Evolutionary conservation across 2,329 filamentous ascomycete genomes (phyloP).

Genomic region (Tolypocladium capitatum): DNA sequence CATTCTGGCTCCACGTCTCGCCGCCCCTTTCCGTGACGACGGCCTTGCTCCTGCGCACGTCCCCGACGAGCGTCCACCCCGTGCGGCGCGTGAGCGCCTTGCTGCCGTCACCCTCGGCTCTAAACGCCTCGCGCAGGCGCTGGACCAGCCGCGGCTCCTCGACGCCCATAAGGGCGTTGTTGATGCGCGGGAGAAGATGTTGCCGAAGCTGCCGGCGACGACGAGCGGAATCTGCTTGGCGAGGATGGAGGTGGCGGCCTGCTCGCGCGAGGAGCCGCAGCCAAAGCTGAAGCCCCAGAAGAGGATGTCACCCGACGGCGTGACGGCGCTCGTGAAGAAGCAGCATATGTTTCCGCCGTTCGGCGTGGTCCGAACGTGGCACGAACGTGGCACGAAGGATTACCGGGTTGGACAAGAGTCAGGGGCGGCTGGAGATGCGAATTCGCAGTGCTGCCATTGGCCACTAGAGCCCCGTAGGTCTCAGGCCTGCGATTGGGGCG

Average conservation of each 20-base stretch:
- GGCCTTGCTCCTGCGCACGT: conserved; percentile 59
- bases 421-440: no score
- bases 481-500: no score
- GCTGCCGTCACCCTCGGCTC: conserved; percentile 18
- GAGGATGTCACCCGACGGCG: conserved; percentile 62
- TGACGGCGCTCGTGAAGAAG: no score
- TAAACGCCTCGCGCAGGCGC: conserved; percentile 50
- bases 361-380: background rate
- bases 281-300: conserved; percentile 86
- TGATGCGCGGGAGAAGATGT: conserved; percentile 82
- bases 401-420: no score
- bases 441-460: background rate
- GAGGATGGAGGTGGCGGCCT: conserved; percentile 74
- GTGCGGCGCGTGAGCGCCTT: conserved; percentile 58
- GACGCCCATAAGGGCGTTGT: conserved; percentile 64
- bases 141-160: conserved; percentile 56
- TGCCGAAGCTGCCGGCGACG: conserved; percentile 67
- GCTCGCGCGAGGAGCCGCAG: conserved; percentile 63
- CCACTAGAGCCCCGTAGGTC: no score
- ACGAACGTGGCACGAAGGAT: no score
- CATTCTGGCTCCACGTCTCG: conserved; percentile 61
- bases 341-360: conserved; percentile 35
- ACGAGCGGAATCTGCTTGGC: conserved; percentile 72
- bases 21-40: conserved; percentile 58
- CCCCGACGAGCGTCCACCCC: conserved; percentile 75